Base-by-base conservation (phyloP, 2,329 filamentous ascomycete genomes). In the Fusarium sp. region DNA sequence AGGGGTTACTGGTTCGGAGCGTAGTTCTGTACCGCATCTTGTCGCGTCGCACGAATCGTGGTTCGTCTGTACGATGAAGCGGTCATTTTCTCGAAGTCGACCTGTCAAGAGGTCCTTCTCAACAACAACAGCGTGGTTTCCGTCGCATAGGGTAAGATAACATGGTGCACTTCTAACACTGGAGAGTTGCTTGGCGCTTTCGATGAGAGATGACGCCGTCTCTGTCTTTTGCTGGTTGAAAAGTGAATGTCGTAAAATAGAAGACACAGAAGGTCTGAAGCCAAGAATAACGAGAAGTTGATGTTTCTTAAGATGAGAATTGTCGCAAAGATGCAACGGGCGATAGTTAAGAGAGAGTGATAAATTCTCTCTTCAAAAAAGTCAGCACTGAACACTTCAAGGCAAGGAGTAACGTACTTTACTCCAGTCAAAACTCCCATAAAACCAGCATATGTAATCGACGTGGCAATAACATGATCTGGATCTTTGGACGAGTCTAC, bases 31-130 rank as follows among this genome's bases (percentile, higher is more conserved):
- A n/a, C 16, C 53, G 33, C 18, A 55, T 33, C 18, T 62, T 16
- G 23, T 55, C 7, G 59, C 36, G 9, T 69, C 46, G 14, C 73
- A 38, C 25, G 76, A 72, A 62, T 89, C 86, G 73, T 86, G 84
- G 72, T 90, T 90, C 1, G 86, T 88, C 10, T 83, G 81, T 3
- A 84, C 80, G 36, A 89, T 82, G 71, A 90, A 89, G 2, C 81
- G 78, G 1, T 75, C 74, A 2, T 82, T 83, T 1, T 78, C 78
- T n/a, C 81, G 79, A 6, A 84, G 71, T 1, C 78, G 79, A 3
- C 84, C 85, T 1, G 75, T 59, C 0, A 42, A 2, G 11, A 67
- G 34, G 9, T 67, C 61, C 42, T 67, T 67, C 20, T 64, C 66
- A 14, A 69, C 36, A 3, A 67, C 61, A 10, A 69, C 61, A 3